phyloP scores from a whole-genome alignment of 768 basidiomycete genomes.

The Naganishia vaughanmartiniae region DNA sequence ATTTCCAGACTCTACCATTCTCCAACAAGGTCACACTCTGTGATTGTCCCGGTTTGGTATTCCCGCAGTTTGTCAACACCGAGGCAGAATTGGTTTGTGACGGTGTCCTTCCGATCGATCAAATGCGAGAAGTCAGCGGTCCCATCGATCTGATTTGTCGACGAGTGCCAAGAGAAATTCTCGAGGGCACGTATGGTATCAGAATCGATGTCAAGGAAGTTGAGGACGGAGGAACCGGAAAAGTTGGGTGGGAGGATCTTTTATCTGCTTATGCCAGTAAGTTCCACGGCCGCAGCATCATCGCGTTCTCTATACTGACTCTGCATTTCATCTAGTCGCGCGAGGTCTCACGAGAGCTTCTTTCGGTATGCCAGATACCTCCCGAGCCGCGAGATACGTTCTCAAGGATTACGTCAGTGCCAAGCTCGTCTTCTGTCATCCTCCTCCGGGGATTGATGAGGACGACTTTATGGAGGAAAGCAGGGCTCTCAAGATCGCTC shows the following conservation, averaged over 20 bases:
- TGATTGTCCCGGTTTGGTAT: slow-evolving; percentile 97
- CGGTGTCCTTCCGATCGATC: slow-evolving; percentile 95
- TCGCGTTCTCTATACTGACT: background rate
- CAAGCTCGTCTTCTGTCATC: slow-evolving; percentile 83
- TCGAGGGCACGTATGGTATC: slow-evolving; percentile 89
- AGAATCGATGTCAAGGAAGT: slow-evolving; percentile 62
- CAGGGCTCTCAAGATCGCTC: slow-evolving; percentile 60
- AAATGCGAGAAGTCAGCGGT: slow-evolving; percentile 87
- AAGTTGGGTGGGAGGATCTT: slow-evolving; percentile 65
- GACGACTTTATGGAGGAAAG: slow-evolving; percentile 72
- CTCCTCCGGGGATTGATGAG: slow-evolving; percentile 66
- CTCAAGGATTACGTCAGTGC: slow-evolving; percentile 97
- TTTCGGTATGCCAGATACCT: slow-evolving; percentile 96
- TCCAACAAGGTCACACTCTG: slow-evolving; percentile 82
- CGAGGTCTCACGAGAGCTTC: slow-evolving; percentile 88
- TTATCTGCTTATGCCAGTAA: slow-evolving; percentile 87
- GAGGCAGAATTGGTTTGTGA: slow-evolving; percentile 95
- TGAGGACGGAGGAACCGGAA: slow-evolving; percentile 83
- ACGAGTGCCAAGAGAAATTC: slow-evolving; percentile 72
- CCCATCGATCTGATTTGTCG: slow-evolving; percentile 74
- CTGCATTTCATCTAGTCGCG: slow-evolving; percentile 62
- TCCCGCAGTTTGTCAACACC: slow-evolving; percentile 96
- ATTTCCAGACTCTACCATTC: slow-evolving; percentile 97
- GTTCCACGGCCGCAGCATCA: slow-evolving; percentile 51
- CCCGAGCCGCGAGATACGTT: slow-evolving; percentile 83